phyloP scores from a whole-genome alignment of 108 stramenopile genomes.

The Nitzschia palea region DNA sequence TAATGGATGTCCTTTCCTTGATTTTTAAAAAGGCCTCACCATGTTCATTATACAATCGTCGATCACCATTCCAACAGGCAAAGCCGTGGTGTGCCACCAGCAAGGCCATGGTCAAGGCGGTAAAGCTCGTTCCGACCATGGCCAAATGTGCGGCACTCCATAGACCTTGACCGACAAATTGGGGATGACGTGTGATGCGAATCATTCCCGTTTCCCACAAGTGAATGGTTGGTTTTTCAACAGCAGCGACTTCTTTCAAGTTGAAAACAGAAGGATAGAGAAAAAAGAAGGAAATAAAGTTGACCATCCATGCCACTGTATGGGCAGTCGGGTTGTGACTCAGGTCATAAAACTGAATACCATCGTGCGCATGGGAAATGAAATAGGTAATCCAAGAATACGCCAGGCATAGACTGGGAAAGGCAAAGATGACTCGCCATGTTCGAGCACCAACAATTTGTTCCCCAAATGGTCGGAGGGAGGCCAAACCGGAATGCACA shows the following conservation, averaged over 20 bases:
- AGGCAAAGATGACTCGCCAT: constrained; percentile 94
- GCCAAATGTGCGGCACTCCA: constrained; percentile 92
- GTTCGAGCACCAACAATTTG: constrained; percentile 86
- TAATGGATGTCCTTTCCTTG: constrained; percentile 75
- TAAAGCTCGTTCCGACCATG: constrained; percentile 90
- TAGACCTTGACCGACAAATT: constrained; percentile 89
- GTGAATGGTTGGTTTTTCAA: constrained; percentile 80
- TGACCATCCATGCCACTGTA: constrained; percentile 58
- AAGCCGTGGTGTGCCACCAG: constrained; percentile 92
- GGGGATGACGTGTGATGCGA: constrained; percentile 96
- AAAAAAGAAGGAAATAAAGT: constrained; percentile 90
- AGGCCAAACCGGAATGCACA: constrained; percentile 93
- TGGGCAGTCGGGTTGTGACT: constrained; percentile 54
- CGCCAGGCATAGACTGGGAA: constrained; percentile 84
- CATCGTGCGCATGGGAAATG: constrained; percentile 93
- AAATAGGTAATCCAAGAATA: constrained; percentile 94
- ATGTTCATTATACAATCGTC: constrained; percentile 74
- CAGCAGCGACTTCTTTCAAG: constrained; percentile 90
- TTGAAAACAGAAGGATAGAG: constrained; percentile 96
- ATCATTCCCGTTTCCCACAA: constrained; percentile 96
- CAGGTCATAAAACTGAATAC: constrained; percentile 85
- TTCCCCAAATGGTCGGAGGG: constrained; percentile 87
- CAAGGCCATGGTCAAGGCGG: constrained; percentile 72
- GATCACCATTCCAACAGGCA: constrained; percentile 94
- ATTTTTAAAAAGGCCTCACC: constrained; percentile 81